Evolutionary conservation across 2,329 filamentous ascomycete species (phyloP), one percentile per base, ranked within the genome.

Genomic region (Botrytis galanthina): DNA sequence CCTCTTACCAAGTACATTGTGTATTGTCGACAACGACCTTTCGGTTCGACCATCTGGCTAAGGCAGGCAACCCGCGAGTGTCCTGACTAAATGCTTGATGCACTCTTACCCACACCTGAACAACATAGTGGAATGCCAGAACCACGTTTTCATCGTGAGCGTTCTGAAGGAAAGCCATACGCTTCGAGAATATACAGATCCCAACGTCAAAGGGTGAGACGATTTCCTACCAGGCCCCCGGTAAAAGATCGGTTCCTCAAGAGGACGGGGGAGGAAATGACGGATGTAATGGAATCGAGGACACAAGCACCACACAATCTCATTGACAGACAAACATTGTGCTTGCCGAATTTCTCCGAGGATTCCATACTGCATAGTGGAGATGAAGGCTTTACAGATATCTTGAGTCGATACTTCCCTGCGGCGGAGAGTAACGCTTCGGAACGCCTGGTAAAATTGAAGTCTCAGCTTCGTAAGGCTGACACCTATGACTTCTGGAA

Each of bases 401-500:
- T 77, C 9, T 63, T 80, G n/a, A 75, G 74, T n/a, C 74, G 75
- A 44, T 79, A 84, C 78, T 85, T 83, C 72, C 81, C 82, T 22
- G 81, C 82, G 8, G 83, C 84, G 18, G 89, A 92, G 80, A 90
- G 84, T 81, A 87, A 88, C 80, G 89, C 89, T 54, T 84, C 87
- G 61, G 89, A 92, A 80, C 84, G 85, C 68, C 81, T 92, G 68
- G 85, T 91, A 39, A 81, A 83, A 42, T 83, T 93, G 73, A 93
- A 93, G 81, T 81, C 83, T 69, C 82, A 82, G 29, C 82, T 93
- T 29, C 84, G 85, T 69, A 82, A 82, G 32, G 83, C 87, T 68
- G 84, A 87, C 69, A 86, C 84, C 3, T 86, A 90, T 74, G 84
- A 86, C 68, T 92, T 93, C 81, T 93, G 90, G 90, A 83, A 83